Evolutionary conservation across 495 filamentous ascomycete genomes (phyloP).

Genomic region (Echria macrotheca): DNA sequence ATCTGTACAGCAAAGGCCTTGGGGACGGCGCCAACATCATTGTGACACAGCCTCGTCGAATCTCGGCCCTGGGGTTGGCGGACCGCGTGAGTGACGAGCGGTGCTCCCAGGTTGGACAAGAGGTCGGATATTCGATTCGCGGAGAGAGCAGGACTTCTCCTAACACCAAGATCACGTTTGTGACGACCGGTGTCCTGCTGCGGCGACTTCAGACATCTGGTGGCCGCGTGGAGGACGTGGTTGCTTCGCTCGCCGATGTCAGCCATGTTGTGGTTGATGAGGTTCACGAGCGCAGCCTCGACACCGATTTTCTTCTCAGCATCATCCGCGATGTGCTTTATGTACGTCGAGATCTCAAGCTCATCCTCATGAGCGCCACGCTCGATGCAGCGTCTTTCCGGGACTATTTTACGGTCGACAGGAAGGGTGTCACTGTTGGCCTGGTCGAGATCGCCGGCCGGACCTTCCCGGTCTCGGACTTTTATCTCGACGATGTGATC

Average conservation of each 20-base stretch:
- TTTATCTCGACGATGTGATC: conserved; percentile 85
- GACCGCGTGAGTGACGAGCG: conserved; percentile 93
- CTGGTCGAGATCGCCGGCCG: conserved; percentile 80
- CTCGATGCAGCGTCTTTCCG: conserved; percentile 85
- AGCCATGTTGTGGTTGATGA: conserved; percentile 96
- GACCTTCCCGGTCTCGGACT: conserved; percentile 85
- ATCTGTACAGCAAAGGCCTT: conserved; percentile 70
- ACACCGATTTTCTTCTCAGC: conserved; percentile 90
- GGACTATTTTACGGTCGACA: conserved; percentile 67
- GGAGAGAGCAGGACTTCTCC: conserved; percentile 68
- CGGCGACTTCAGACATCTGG: conserved; percentile 83
- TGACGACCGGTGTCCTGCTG: conserved; percentile 94
- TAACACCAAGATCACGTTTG: conserved; percentile 85
- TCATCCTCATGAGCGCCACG: conserved; percentile 97
- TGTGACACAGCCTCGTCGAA: conserved; percentile 91
- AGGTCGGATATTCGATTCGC: conserved; percentile 91
- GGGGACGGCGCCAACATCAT: conserved; percentile 84
- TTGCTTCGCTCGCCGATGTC: conserved; percentile 75
- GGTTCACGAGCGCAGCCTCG: conserved; percentile 91
- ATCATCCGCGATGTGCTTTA: conserved; percentile 79
- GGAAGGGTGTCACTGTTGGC: conserved; percentile 54
- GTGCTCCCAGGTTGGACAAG: conserved; percentile 72
- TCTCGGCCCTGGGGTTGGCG: conserved; percentile 88
- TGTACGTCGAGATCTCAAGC: conserved; percentile 73
- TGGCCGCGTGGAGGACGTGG: conserved; percentile 67